A percentile compares a stretch with the other conserved stretches of the same genome.
Evolutionary conservation across 2,329 filamentous ascomycete species (phyloP).

Genomic region (Lecanicillium sp.): DNA sequence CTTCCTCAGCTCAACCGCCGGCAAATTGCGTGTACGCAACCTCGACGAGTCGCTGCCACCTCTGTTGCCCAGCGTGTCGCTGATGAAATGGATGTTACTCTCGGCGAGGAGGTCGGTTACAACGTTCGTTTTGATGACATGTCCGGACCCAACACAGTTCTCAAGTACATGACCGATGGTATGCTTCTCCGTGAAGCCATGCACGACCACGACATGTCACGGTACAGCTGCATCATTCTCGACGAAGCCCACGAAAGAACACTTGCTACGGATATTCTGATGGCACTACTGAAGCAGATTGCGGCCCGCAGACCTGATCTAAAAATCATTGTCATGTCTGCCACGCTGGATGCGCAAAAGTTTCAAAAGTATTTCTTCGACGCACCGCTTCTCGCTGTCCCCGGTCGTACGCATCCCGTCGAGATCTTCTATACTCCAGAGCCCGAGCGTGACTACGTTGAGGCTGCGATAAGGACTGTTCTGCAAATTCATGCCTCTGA

Average conservation of each 20-base stretch:
- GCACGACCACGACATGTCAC: constrained; percentile 83
- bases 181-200: constrained; percentile 96
- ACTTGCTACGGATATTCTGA: constrained; percentile 91
- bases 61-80: constrained; percentile 97
- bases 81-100: constrained; percentile 85
- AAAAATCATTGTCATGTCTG: constrained; percentile 99
- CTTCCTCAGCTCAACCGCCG: constrained; percentile 78
- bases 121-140: constrained; percentile 98
- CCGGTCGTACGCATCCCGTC: constrained; percentile 89
- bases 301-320: constrained; percentile 74
- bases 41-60: constrained; percentile 96
- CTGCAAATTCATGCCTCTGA: constrained; percentile 94
- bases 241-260: constrained; percentile 98
- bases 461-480: constrained; percentile 88
- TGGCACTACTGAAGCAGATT: constrained; percentile 92
- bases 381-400: constrained; percentile 86
- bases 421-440: constrained; percentile 98
- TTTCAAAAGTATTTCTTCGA: constrained; percentile 97
- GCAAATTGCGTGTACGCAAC: constrained; percentile 94
- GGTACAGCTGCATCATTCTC: constrained; percentile 96
- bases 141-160: constrained; percentile 77
- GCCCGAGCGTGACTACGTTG: constrained; percentile 92
- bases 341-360: constrained; percentile 93
- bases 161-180: constrained; percentile 99
- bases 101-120: constrained; percentile 95